Evolutionary conservation across 768 basidiomycete species (phyloP), one percentile per base, ranked within the genome.

Genomic region (Sistotremastrum niveocremeum): DNA sequence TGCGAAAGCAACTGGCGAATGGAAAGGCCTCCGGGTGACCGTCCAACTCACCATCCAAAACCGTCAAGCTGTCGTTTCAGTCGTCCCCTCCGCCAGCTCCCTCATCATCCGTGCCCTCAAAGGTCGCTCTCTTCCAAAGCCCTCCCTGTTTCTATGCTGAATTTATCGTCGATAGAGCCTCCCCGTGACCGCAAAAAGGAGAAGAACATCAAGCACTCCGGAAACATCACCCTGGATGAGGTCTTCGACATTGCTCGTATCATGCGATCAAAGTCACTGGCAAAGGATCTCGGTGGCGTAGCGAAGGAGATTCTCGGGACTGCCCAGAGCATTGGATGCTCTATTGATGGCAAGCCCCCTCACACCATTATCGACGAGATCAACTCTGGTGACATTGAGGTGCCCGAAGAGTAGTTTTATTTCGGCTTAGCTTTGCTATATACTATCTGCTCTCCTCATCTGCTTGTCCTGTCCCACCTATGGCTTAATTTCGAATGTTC

Each of bases 141-240:
- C n/a, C n/a, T 49, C 20, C 5, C 6, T 41, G 30, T 6, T 20
- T 20, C 20, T 28, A 6, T 10, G n/a, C 41, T 39, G 45, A 10
- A 31, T 30, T 28, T 31, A 7, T 49, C 44, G 38, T 38, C 40
- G 53, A 4, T 62, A 94, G 94, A 98, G 74, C 91, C 95, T 53
- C 90, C 91, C 56, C 89, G 95, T 60, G 95, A 99, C 71, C 84
- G 95, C 54, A 99, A 99, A 70, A 99, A 99, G 81, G 94, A 99
- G 78, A 99, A 99, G 77, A 99, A 98, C 77, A 95, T 99, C 73
- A 97, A 97, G 68, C 95, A 98, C 76, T 67, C 68, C 51, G 95
- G 95, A 50, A 98, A 97, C 72, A 75, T 99, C 54, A 60, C 90
- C 47, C 73, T 97, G 47, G 90, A 94, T 59, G 89, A 95, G 65